phyloP scores from a whole-genome alignment of 192 early-diverging fungal species.

The Diversispora epigaea region DNA sequence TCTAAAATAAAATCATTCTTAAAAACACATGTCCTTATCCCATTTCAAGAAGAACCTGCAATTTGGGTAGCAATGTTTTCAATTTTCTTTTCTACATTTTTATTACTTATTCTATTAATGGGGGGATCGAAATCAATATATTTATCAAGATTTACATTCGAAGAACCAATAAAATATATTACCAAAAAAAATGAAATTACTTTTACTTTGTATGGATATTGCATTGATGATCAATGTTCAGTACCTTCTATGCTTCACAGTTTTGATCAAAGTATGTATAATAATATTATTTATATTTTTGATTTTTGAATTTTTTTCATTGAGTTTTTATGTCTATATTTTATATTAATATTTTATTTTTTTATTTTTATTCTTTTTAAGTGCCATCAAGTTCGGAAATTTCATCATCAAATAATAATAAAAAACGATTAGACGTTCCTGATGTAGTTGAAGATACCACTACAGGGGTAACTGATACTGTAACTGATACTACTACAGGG shows the following conservation, averaged over 20 bases:
- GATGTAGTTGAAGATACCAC: not conserved
- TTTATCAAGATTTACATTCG: conserved; percentile 13
- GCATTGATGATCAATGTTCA: conserved; percentile 20
- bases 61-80: not conserved
- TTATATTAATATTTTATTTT: not conserved
- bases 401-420: not conserved
- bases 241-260: not conserved
- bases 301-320: not conserved
- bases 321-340: not conserved
- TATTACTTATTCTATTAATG: conserved; percentile 12
- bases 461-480: not conserved
- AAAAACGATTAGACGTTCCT: conserved; percentile 11
- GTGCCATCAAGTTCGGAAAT: conserved; percentile 16
- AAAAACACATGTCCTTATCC: too few species aligned
- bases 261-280: conserved; percentile 27
- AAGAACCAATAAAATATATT: not conserved
- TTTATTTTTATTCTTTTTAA: not conserved
- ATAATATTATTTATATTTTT: not conserved
- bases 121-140: not conserved
- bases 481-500: not conserved
- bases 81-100: conserved; percentile 2
- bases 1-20: too few species aligned
- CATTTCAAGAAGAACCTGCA: too few species aligned
- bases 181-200: conserved; percentile 4
- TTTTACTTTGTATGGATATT: conserved; percentile 26